Conservation (phyloP, 139 green algal species). For the Tetradesmus lagerheimii region DNA sequence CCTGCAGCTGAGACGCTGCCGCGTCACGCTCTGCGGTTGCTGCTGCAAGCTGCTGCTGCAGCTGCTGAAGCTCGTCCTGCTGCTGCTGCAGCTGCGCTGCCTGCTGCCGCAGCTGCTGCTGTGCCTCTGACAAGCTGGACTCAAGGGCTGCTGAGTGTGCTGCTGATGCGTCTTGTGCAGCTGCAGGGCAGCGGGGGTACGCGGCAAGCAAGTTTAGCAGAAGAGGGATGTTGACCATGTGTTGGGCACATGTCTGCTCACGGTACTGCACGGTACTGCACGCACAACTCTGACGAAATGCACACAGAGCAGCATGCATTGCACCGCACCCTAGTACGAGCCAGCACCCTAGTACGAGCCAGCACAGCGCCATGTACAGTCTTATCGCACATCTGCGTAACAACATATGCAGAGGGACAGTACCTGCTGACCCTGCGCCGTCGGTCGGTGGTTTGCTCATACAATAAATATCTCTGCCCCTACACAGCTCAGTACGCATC, state of each 20-base stretch:
- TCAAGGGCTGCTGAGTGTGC: not conserved
- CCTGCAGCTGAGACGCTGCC: not conserved
- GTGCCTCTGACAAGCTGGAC: not conserved
- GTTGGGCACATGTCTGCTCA: too few species aligned
- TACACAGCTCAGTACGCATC: too few species aligned
- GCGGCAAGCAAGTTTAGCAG: not conserved
- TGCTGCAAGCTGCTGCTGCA: not conserved
- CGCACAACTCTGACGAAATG: too few species aligned
- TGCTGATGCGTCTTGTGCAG: not conserved
- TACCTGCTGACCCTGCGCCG: too few species aligned
- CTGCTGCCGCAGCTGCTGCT: not conserved
- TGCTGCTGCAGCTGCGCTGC: not conserved
- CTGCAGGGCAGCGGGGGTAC: not conserved
- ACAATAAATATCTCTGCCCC: too few species aligned
- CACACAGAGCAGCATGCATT: not conserved
- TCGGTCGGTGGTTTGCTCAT: too few species aligned
- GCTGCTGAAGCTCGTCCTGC: not conserved
- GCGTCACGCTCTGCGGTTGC: not conserved
- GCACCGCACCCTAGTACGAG: not conserved
- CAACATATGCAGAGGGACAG: too few species aligned
- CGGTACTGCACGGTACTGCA: too few species aligned
- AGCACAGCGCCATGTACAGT: too few species aligned
- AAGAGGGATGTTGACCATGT: not conserved
- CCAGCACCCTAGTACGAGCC: too few species aligned
- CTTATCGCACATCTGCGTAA: too few species aligned